Conservation (phyloP, 805 yeast species). For the Candida vaughaniae region DNA sequence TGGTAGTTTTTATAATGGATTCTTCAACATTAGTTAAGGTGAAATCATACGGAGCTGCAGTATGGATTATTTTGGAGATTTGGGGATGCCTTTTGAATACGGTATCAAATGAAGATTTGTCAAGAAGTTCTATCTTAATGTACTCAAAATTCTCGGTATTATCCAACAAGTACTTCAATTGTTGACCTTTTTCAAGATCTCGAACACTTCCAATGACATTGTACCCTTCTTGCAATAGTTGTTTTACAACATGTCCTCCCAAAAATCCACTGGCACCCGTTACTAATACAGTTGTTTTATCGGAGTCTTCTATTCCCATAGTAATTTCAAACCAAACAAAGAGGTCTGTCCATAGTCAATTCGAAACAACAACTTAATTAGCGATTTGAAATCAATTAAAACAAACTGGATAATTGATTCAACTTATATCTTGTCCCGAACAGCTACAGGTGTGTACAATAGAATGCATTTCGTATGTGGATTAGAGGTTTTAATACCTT, state of each 20-base stretch:
- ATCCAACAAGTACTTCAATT: slow-evolving; percentile 18
- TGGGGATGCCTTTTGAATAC: slow-evolving; percentile 24
- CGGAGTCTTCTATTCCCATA: not conserved
- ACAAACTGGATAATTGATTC: no score
- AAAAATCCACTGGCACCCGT: slow-evolving; percentile 58
- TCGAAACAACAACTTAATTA: no score
- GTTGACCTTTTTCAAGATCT: slow-evolving; percentile 39
- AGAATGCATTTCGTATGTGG: not conserved
- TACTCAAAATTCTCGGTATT: slow-evolving; percentile 10
- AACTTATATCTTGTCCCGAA: no score
- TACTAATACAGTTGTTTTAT: slow-evolving; percentile 34
- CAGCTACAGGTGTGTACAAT: not conserved
- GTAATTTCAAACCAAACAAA: no score
- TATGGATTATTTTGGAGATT: slow-evolving; percentile 22
- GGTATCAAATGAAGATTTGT: slow-evolving; percentile 22
- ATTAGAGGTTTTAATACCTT: not conserved
- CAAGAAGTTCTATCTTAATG: slow-evolving; percentile 18
- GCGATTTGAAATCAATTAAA: no score
- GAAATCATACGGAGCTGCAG: slow-evolving; percentile 28
- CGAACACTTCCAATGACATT: slow-evolving; percentile 53
- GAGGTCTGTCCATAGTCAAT: no score
- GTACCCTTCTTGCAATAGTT: slow-evolving; percentile 37
- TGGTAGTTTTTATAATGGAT: slow-evolving; percentile 25
- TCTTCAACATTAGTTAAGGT: slow-evolving; percentile 16
- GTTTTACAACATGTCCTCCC: slow-evolving; percentile 48